Evolutionary conservation across 2,329 filamentous ascomycete species (phyloP), one percentile per base, ranked within the genome.

Genomic region (Xylariaceae sp.): DNA sequence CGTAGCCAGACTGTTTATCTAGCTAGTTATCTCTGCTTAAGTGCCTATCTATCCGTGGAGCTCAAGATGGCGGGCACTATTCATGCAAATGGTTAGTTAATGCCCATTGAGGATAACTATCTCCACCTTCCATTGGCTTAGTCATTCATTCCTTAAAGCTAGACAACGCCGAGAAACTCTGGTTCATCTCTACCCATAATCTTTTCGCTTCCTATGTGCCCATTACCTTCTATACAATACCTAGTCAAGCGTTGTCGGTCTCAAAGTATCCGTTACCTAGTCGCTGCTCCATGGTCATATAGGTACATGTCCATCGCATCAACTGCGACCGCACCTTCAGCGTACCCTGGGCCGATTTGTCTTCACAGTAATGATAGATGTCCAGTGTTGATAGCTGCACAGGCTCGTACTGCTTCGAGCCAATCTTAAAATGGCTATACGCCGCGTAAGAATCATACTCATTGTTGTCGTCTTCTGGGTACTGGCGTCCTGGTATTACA

Each of bases 401-500:
- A 41, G 41, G 47, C 52, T 47, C 39, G 47, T 51, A 41, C 31
- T 44, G 12, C 42, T n/a, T n/a, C 43, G 8, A 42, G 52, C 46
- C 19, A 51, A 40, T 30, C 50, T 47, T 54, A 56, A 44, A 50
- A 70, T 70, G 67, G 65, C 60, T 27, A 41, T 68, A 41, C 68
- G 68, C 58, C 67, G 67, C 47, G 56, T 66, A 35, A 61, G 68
- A 42, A 47, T 69, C 27, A 42, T 70, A 39, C 58, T 70, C 42
- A 64, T 61, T 32, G 64, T 67, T 12, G 47, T 69, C 12, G 53
- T 59, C 32, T 57, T 68, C 27, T 70, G 67, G 67, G 55, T 61
- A 8, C 55, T 70, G 45, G 66, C 47, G 5, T 66, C 67, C 12
- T 70, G 65, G 66, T 68, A 68, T 50, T 69, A 68, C 60, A 63